phyloP scores from a whole-genome alignment of 2,329 filamentous ascomycete species.

The Neopestalotiopsis rosae region DNA sequence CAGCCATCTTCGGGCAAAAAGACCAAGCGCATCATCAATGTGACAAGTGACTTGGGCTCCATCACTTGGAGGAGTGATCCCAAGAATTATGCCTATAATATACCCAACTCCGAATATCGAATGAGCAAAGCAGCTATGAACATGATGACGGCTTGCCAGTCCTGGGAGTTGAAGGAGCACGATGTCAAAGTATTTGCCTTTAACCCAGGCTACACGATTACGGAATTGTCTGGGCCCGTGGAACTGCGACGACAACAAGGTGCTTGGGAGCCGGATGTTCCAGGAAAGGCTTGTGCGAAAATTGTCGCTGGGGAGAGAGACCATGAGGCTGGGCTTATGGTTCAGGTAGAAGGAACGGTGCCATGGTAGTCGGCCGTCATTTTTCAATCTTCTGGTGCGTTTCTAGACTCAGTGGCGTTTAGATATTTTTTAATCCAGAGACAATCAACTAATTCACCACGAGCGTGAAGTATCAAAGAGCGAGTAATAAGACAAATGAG shows the following conservation, averaged over 20 bases:
- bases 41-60: constrained; percentile 27
- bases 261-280: constrained; percentile 13
- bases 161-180: constrained; percentile 23
- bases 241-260: constrained; percentile 11
- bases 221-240: constrained; percentile 22
- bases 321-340: constrained; percentile 7
- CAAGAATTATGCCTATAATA: constrained; percentile 13
- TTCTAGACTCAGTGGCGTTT: no score
- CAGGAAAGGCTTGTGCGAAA: neutral
- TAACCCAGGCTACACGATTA: constrained; percentile 25
- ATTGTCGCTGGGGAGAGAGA: constrained; percentile 11
- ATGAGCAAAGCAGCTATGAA: constrained; percentile 26
- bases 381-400: no score
- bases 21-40: constrained; percentile 27
- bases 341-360: constrained; percentile 7
- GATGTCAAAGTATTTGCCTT: constrained; percentile 26
- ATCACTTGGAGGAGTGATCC: constrained; percentile 21
- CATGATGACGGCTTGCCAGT: constrained; percentile 28
- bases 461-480: neutral
- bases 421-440: no score
- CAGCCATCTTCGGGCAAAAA: constrained; percentile 20
- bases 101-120: constrained; percentile 23
- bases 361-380: constrained; percentile 3
- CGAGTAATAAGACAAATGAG: neutral
- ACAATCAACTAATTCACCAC: neutral